A percentile compares a stretch with the other conserved stretches of the same genome.
Evolutionary conservation across 257 asterid genomes (phyloP).

Genomic region (Parsonsia alboflavescens): DNA sequence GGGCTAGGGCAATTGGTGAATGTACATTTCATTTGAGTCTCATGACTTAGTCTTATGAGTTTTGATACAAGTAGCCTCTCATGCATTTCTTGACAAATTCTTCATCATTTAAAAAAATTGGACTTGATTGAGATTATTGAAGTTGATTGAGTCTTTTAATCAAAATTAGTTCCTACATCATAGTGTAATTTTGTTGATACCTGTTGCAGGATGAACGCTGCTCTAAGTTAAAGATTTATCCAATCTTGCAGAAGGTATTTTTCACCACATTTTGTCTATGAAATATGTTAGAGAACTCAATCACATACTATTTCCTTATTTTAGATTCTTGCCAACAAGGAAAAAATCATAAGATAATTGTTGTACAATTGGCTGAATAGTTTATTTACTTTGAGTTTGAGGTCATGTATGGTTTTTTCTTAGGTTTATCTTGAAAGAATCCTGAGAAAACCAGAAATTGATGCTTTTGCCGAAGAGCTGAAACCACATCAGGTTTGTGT

Average conservation of each 20-base stretch:
- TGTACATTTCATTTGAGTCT: not conserved
- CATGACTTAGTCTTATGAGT: not conserved
- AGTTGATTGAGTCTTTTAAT: not conserved
- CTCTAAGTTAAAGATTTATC: slow-evolving; percentile 88
- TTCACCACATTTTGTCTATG: slow-evolving; percentile 10
- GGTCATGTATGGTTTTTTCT: slow-evolving; percentile 26
- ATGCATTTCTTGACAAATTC: not conserved
- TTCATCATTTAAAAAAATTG: slow-evolving; percentile 8
- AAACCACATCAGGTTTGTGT: slow-evolving; percentile 88
- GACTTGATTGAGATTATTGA: not conserved
- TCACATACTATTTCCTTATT: not conserved
- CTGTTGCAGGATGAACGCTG: slow-evolving; percentile 88
- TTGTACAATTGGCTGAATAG: not conserved
- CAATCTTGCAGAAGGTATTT: slow-evolving; percentile 93
- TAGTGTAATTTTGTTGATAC: slow-evolving; percentile 4
- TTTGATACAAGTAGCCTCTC: not conserved
- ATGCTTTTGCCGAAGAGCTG: slow-evolving; percentile 93
- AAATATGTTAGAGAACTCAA: slow-evolving; percentile 7
- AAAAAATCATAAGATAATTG: not conserved
- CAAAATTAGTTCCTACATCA: not conserved
- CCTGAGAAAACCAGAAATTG: slow-evolving; percentile 93
- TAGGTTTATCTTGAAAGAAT: slow-evolving; percentile 97
- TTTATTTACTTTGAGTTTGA: not conserved
- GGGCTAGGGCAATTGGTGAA: not conserved
- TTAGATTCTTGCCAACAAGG: not conserved